Percentiles rank a stretch among this genome's conserved stretches.
Evolutionary conservation across 768 basidiomycete species (phyloP).

Genomic region (Lentinula lateritia): DNA sequence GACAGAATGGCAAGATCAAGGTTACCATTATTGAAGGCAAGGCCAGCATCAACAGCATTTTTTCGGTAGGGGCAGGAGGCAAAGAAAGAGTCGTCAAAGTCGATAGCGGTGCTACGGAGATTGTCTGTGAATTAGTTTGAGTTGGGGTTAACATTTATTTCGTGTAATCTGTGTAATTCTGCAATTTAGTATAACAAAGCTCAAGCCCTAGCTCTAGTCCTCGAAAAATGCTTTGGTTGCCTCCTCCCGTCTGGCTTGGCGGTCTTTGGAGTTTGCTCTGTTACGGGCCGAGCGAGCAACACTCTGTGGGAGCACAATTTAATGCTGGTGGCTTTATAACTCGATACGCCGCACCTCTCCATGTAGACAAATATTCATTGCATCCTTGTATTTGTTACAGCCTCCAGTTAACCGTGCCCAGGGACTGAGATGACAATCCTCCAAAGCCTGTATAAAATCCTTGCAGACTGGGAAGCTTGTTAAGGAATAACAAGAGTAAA

Average conservation of each 20-base stretch:
- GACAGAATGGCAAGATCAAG: slow-evolving; percentile 24
- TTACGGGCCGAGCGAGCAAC: slow-evolving; percentile 54
- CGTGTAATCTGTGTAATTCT: neutral
- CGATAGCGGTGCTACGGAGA: neutral
- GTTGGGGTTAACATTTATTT: neutral
- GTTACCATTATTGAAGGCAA: slow-evolving; percentile 17
- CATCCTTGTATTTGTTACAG: slow-evolving; percentile 65
- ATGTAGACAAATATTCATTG: slow-evolving; percentile 65
- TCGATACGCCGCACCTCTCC: slow-evolving; percentile 49
- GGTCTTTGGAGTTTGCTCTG: slow-evolving; percentile 53
- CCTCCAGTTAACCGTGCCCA: slow-evolving; percentile 66
- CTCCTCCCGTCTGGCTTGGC: slow-evolving; percentile 49
- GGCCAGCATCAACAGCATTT: neutral
- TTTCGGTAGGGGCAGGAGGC: neutral
- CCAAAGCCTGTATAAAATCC: slow-evolving; percentile 74
- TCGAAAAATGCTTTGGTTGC: slow-evolving; percentile 59
- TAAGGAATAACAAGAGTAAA: slow-evolving; percentile 4
- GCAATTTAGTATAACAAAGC: neutral
- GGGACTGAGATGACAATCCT: slow-evolving; percentile 56
- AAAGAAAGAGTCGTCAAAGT: neutral
- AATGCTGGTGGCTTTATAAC: neutral
- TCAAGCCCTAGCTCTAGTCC: slow-evolving; percentile 13
- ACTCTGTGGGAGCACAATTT: slow-evolving; percentile 35
- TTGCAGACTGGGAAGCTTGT: slow-evolving; percentile 49
- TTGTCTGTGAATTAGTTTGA: neutral